Base-by-base conservation (phyloP, 2,329 filamentous ascomycete species). In the Stachybotrys chlorohalonatus region DNA sequence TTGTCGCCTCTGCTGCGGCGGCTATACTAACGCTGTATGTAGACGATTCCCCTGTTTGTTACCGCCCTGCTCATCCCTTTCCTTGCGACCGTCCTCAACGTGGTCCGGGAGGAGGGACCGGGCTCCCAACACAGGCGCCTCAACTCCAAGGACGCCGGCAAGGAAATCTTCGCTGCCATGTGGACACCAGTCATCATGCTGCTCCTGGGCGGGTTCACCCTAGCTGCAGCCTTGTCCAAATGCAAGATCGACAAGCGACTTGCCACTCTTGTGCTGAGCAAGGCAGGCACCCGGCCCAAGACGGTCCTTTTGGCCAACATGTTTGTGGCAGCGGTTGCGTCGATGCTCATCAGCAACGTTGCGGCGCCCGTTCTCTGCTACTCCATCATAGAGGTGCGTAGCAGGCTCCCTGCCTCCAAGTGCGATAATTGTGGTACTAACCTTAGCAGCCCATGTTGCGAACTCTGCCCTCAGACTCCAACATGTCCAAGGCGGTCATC, bases 121-220 rank as follows among this genome's bases (percentile, higher is more conserved):
- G 53, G 81, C 84, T 6, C 62, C 65, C 54, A 67, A 70, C 78
- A 90, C 57, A 73, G 75, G 49, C 83, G 93, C 24, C 78, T 99
- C 7, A 80, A 81, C n/a, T 83, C 91, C 3, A 92, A 92, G 68
- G 80, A 84, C 48, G 92, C 94, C 0, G 90, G 93, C 0, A 78
- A 82, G 31, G 93, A 88, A 64, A 87, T 96, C 55, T 97, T 99
- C 64, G 80, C 90, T 5, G 87, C 94, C 31, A 99, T 99, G 94
- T 99, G 94, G 94, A 96, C 93, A 4, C 93, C 94, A 0, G 94
- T 99, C 54, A 99, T 99, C 62, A 97, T 99, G 94, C 83, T 99
- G 15, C 78, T 99, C 24, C 84, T 99, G 0, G 94, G 94, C 62
- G 94, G 94, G 36, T 99, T 99, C 66, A 96, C 94, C 2, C 86